Evolutionary conservation across 768 basidiomycete species (phyloP).

Genomic region (Rhodotorula sphaerocarpa): DNA sequence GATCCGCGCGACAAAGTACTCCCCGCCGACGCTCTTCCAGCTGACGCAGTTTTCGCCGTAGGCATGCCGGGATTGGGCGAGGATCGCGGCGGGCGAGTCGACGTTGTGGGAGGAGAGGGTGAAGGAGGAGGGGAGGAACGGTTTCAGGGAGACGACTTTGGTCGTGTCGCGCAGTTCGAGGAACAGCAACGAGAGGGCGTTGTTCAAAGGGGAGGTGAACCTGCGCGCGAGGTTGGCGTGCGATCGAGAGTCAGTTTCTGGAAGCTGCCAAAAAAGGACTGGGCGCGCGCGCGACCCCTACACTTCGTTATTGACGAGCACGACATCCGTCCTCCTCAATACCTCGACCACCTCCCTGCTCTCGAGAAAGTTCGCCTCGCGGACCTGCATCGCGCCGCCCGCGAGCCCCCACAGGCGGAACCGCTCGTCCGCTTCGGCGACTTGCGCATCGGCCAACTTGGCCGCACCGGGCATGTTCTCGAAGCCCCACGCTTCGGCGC

Average conservation of each 20-base stretch:
- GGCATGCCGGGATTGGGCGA: conserved; percentile 40
- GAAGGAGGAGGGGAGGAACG: conserved; percentile 74
- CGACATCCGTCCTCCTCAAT: conserved; percentile 69
- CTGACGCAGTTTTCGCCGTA: conserved; percentile 28
- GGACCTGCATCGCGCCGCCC: conserved; percentile 65
- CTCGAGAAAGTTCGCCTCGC: conserved; percentile 77
- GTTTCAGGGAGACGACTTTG: conserved; percentile 75
- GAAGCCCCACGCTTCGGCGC: conserved; percentile 68
- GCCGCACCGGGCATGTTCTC: conserved; percentile 73
- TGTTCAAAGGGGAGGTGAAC: conserved; percentile 57
- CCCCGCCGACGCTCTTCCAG: conserved; percentile 34
- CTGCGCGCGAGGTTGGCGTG: conserved; percentile 41
- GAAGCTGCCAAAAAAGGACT: background rate
- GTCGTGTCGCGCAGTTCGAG: conserved; percentile 90
- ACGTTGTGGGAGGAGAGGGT: conserved; percentile 81
- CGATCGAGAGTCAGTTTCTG: background rate
- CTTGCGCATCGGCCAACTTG: conserved; percentile 65
- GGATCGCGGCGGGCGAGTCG: conserved; percentile 71
- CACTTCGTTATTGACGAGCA: conserved; percentile 62
- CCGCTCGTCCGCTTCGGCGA: conserved; percentile 63
- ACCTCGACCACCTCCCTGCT: conserved; percentile 56
- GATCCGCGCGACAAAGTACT: conserved; percentile 15
- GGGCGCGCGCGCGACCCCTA: background rate
- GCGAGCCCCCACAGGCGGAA: conserved; percentile 85
- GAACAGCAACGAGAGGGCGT: conserved; percentile 75